A percentile compares a stretch with the other conserved stretches of the same genome.
Evolutionary conservation across 495 filamentous ascomycete species (phyloP).

Genomic region (Neurospora cerealis): DNA sequence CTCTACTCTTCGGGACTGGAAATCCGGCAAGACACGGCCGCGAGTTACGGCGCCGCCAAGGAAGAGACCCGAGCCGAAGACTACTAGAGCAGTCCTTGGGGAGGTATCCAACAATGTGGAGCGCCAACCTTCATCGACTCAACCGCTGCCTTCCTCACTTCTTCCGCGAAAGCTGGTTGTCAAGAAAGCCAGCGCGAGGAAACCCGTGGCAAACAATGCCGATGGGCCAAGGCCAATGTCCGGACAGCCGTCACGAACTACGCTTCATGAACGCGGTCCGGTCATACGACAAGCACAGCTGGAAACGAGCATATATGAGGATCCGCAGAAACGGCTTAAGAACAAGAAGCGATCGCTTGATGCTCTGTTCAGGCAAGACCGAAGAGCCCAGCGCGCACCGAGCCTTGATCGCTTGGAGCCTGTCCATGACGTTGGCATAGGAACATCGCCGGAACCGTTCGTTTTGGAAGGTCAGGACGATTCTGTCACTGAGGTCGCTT

Average conservation of each 20-base stretch:
- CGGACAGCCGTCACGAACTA: not conserved
- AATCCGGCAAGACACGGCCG: conserved; percentile 53
- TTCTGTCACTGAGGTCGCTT: conserved; percentile 10
- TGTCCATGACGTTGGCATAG: conserved; percentile 13
- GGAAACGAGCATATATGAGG: conserved; percentile 28
- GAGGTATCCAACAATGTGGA: conserved; percentile 23
- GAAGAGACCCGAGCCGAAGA: conserved; percentile 9
- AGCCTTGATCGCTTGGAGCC: conserved; percentile 15
- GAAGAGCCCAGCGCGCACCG: conserved; percentile 12
- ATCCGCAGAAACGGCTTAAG: conserved; percentile 21
- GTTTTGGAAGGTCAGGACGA: not conserved
- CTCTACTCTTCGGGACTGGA: conserved; percentile 62
- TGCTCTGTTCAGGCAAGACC: conserved; percentile 35
- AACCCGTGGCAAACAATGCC: conserved; percentile 1
- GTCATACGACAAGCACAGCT: conserved; percentile 35
- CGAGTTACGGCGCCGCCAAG: conserved; percentile 19
- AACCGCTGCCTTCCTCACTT: conserved; percentile 1
- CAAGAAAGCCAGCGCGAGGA: conserved; percentile 1
- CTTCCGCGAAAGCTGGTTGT: conserved; percentile 14
- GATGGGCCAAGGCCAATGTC: not conserved
- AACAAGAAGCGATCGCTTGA: conserved; percentile 37
- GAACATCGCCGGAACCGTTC: not conserved
- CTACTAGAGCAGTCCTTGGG: conserved; percentile 14
- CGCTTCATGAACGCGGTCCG: not conserved
- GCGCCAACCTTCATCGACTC: conserved; percentile 4